phyloP scores from a whole-genome alignment of 805 yeast species.

The Isabelozyma gotoi region DNA sequence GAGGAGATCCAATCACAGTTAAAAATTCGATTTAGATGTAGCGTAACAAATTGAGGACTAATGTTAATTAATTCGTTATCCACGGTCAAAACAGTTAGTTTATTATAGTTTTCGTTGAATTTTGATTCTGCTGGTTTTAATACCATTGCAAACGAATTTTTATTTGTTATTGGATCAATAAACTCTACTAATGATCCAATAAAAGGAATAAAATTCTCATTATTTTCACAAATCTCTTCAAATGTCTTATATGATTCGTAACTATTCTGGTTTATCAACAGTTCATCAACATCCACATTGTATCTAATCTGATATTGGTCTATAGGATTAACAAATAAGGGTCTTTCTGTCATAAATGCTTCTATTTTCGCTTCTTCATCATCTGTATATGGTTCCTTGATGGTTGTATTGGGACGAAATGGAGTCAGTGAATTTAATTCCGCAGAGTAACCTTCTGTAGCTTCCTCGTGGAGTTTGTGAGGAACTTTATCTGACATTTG shows the following conservation, averaged over 20 bases:
- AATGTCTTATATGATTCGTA: neutral
- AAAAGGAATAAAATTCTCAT: neutral
- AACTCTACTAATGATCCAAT: conserved; percentile 43
- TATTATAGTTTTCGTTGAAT: conserved; percentile 33
- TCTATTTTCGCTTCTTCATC: neutral
- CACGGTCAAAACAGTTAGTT: conserved; percentile 29
- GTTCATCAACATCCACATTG: neutral
- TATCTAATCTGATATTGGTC: neutral
- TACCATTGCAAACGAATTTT: conserved; percentile 35
- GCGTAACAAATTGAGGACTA: conserved; percentile 25
- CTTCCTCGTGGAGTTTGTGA: too few relatives aligned
- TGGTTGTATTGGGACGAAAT: too few relatives aligned
- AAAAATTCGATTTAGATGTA: conserved; percentile 27
- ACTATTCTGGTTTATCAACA: neutral
- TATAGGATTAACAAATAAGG: neutral
- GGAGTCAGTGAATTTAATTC: too few relatives aligned
- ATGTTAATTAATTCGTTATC: conserved; percentile 29
- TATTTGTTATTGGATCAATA: conserved; percentile 12
- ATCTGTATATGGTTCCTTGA: too few relatives aligned
- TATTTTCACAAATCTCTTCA: neutral
- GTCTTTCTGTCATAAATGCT: neutral
- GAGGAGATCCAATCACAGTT: conserved; percentile 16
- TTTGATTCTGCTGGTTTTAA: conserved; percentile 26
- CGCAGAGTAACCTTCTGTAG: too few relatives aligned
- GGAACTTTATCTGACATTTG: too few relatives aligned